phyloP scores from a whole-genome alignment of 2,329 filamentous ascomycete genomes.

The Aspergillus clavatus region DNA sequence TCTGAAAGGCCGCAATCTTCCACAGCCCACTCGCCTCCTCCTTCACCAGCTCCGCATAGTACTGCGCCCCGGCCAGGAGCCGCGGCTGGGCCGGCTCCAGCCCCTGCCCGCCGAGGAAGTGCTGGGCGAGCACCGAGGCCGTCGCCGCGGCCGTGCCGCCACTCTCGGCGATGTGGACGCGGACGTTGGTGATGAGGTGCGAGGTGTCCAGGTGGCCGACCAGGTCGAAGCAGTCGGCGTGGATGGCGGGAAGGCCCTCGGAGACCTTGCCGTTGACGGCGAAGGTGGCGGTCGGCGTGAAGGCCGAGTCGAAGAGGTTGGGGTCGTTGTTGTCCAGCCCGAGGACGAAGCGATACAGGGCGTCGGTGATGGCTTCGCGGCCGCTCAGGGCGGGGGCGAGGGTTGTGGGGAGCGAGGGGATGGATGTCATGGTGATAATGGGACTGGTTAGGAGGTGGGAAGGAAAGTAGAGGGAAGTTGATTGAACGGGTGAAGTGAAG shows the following conservation, averaged over 20 bases:
- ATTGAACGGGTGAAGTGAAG: too few relatives aligned
- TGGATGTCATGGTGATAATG: too few relatives aligned
- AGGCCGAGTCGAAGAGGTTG: constrained; percentile 27
- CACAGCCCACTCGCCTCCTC: constrained; percentile 28
- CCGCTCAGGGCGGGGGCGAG: constrained; percentile 14
- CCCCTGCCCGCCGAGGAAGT: constrained; percentile 22
- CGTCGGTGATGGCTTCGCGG: constrained; percentile 31
- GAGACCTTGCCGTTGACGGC: constrained; percentile 16
- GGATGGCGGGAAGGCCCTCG: constrained; percentile 19
- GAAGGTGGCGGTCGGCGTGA: constrained; percentile 18
- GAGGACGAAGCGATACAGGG: constrained; percentile 25
- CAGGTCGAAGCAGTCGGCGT: constrained; percentile 12
- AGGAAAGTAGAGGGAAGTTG: too few relatives aligned
- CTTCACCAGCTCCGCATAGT: constrained; percentile 27
- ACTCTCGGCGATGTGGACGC: constrained; percentile 14
- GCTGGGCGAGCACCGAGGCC: constrained; percentile 17
- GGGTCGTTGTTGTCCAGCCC: constrained; percentile 26
- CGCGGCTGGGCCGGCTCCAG: constrained; percentile 16
- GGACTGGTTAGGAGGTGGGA: too few relatives aligned
- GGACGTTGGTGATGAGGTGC: constrained; percentile 21
- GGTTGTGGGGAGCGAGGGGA: not conserved
- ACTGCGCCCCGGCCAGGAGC: constrained; percentile 23
- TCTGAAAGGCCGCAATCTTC: constrained; percentile 30
- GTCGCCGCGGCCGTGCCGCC: constrained; percentile 12
- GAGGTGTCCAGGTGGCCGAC: constrained; percentile 28